Conservation (phyloP, 2,329 filamentous ascomycete species). For the Acephala macrosclerotiorum region DNA sequence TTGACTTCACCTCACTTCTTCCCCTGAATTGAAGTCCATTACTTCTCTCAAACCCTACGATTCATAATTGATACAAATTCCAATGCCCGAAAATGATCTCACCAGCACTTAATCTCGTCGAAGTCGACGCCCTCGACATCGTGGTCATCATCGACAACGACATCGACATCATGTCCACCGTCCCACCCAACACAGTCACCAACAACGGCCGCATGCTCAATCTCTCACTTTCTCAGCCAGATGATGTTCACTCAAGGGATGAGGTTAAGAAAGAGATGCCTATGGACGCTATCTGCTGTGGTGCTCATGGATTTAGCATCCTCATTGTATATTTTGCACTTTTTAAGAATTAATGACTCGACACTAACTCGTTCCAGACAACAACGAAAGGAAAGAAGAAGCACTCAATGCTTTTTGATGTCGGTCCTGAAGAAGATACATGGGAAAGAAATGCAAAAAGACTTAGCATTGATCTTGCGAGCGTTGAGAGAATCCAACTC, state of each 20-base stretch:
- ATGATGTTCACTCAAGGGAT: constrained; percentile 47
- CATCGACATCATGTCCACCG: constrained; percentile 58
- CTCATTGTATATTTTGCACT: constrained; percentile 51
- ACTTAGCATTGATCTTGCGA: constrained; percentile 50
- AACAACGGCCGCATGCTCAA: constrained; percentile 52
- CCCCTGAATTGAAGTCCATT: neutral
- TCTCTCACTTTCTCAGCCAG: constrained; percentile 48
- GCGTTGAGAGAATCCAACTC: constrained; percentile 56
- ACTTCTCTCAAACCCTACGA: neutral
- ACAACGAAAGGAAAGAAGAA: constrained; percentile 52
- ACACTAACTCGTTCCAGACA: constrained; percentile 46
- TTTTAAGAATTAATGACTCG: neutral
- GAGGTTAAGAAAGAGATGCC: constrained; percentile 53
- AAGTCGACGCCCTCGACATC: constrained; percentile 56
- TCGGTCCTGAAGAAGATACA: constrained; percentile 58
- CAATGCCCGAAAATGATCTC: neutral
- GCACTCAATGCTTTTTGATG: constrained; percentile 59
- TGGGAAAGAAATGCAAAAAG: constrained; percentile 59
- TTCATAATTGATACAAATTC: no score
- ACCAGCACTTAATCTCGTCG: constrained; percentile 49
- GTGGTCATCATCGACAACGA: constrained; percentile 62
- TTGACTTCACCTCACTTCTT: neutral
- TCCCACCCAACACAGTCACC: constrained; percentile 51
- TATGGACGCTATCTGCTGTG: constrained; percentile 59
- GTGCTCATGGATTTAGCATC: constrained; percentile 61